Evolutionary conservation across 805 yeast species (phyloP), one percentile per base, ranked within the genome.

Genomic region (Nakazawaea ernobii): DNA sequence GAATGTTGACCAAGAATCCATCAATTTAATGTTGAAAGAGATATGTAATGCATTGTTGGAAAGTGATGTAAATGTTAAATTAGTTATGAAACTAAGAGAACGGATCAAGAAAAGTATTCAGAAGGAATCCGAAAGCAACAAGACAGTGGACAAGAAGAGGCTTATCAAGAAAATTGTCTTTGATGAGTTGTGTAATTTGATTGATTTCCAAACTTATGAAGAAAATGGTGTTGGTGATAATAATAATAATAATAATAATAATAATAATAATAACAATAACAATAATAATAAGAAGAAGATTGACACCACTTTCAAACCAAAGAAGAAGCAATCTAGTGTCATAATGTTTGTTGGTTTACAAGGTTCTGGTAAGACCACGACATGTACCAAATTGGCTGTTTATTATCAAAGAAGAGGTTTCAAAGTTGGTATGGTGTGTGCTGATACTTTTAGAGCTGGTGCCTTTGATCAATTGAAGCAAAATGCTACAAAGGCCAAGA

Each of bases 371-470:
- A 94, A 94, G 65, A 94, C 99, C 30, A 94, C 99, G 0, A 83
- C 97, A 2, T 91, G 97, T 80, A 94, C 99, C 1, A 94, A 94
- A 59, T 73, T 92, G 57, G 99, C 99, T 0, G 95, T 89, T 1
- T 91, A 87, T 63, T 94, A 94, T 63, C 92, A 90, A 60, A 80
- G 91, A 60, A 75, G 97, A 60, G 97, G 97, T 2, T 89, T 83
- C 68, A 91, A 90, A 63, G 96, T 89, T 41, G 98, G 98, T 45
- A 73, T 94, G 61, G 98, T 94, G 26, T 94, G 99, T 79, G 99
- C 99, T 1, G 99, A 94, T 72, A 94, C 99, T 29, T 94, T 92
- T 75, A 83, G 99, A 75, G 99, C 99, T 33, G 99, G 99, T 75
- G 99, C 99, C 2, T 92, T 92, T 71, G 99, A 92, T 68, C 99